Conservation (phyloP, 768 basidiomycete species). For the Calocybe cyanea region DNA sequence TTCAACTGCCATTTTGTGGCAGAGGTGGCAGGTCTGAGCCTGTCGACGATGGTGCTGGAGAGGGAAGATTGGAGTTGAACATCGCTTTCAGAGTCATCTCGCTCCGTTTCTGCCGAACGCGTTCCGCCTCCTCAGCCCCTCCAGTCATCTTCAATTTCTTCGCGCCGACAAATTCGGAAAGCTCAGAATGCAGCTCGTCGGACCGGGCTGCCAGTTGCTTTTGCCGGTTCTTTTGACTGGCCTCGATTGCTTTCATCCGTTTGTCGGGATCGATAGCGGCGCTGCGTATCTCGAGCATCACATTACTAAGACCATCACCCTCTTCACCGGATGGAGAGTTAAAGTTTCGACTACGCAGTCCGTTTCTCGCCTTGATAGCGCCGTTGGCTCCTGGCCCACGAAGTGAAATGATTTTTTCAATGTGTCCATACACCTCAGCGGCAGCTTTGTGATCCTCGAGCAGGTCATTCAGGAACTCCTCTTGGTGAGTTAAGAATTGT, state of each 20-base stretch:
- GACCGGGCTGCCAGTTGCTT: conserved; percentile 67
- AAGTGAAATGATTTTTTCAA: conserved; percentile 82
- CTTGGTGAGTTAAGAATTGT: conserved; percentile 88
- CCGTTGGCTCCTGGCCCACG: conserved; percentile 46
- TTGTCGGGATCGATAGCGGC: conserved; percentile 77
- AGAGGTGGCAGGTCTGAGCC: conserved; percentile 13
- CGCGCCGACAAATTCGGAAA: conserved; percentile 80
- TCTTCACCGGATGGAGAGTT: conserved; percentile 64
- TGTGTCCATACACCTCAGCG: conserved; percentile 79
- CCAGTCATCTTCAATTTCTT: conserved; percentile 95
- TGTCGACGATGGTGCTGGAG: conserved; percentile 9
- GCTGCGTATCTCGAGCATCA: conserved; percentile 88
- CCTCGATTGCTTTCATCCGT: conserved; percentile 90
- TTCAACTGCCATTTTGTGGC: conserved; percentile 1
- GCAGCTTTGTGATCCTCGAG: conserved; percentile 93
- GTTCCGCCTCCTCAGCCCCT: conserved; percentile 87
- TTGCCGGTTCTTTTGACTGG: conserved; percentile 76
- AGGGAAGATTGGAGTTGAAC: conserved; percentile 41
- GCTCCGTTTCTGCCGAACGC: conserved; percentile 80
- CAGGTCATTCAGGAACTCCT: conserved; percentile 85
- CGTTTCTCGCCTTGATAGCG: conserved; percentile 12
- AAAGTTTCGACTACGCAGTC: conserved; percentile 44
- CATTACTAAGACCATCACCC: conserved; percentile 63
- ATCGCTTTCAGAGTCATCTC: conserved; percentile 87
- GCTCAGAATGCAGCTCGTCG: conserved; percentile 83